Evolutionary conservation across 2,329 filamentous ascomycete genomes (phyloP).

Genomic region (Claviceps sp.): DNA sequence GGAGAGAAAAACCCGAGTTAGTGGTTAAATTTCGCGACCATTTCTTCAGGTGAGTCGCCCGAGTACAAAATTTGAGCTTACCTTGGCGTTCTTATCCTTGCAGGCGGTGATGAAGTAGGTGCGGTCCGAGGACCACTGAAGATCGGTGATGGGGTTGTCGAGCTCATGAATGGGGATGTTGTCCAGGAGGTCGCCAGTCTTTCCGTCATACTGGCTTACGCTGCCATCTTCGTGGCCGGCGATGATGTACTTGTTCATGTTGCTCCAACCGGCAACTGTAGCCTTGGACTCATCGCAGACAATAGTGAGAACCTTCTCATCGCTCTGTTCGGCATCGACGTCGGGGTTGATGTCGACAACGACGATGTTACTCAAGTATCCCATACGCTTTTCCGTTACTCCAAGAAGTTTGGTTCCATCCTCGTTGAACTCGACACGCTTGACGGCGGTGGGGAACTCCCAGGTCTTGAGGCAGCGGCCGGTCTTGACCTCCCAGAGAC

Average conservation of each 20-base stretch:
- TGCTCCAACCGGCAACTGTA: slow-evolving; percentile 94
- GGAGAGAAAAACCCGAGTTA: background rate
- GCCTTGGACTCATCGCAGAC: slow-evolving; percentile 94
- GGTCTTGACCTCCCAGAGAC: slow-evolving; percentile 89
- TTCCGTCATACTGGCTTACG: slow-evolving; percentile 81
- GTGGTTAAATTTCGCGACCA: background rate
- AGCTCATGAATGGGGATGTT: slow-evolving; percentile 78
- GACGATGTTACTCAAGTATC: slow-evolving; percentile 85
- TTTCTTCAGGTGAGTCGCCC: background rate
- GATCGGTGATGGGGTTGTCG: slow-evolving; percentile 71
- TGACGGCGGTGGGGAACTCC: slow-evolving; percentile 95
- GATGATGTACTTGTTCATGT: slow-evolving; percentile 89
- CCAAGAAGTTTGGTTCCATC: slow-evolving; percentile 83
- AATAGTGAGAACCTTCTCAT: slow-evolving; percentile 74
- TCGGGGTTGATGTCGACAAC: slow-evolving; percentile 83
- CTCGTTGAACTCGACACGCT: slow-evolving; percentile 94
- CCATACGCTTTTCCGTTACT: slow-evolving; percentile 98
- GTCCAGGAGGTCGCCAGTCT: slow-evolving; percentile 73
- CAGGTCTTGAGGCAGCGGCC: slow-evolving; percentile 91
- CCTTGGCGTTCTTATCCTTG: slow-evolving; percentile 95
- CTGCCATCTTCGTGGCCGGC: slow-evolving; percentile 94
- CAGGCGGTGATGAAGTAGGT: slow-evolving; percentile 97
- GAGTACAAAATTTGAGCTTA: slow-evolving; percentile 21
- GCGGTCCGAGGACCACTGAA: slow-evolving; percentile 87
- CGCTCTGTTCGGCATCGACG: slow-evolving; percentile 66